phyloP scores from a whole-genome alignment of 2,329 filamentous ascomycete genomes.

The Nannizziopsis arthrosporioides region DNA sequence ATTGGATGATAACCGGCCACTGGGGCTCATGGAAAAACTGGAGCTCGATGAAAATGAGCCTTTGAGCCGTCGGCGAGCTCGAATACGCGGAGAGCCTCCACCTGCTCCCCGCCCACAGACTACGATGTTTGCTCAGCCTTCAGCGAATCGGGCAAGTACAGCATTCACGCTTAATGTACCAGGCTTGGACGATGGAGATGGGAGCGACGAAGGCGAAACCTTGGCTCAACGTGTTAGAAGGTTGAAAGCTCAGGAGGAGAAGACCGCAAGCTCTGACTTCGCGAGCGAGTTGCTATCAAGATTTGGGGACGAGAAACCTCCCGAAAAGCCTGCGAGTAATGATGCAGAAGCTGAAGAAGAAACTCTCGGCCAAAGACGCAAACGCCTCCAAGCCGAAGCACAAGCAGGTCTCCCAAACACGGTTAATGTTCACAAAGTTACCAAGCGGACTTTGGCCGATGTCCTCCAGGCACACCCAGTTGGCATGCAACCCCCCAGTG shows the following conservation, averaged over 20 bases:
- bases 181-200: slow-evolving; percentile 22
- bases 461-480: slow-evolving; percentile 45
- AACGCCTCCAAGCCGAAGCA: slow-evolving; percentile 35
- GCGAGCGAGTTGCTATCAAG: slow-evolving; percentile 1
- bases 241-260: slow-evolving; percentile 26
- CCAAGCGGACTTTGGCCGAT: slow-evolving; percentile 37
- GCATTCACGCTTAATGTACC: slow-evolving; percentile 25
- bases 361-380: slow-evolving; percentile 37
- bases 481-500: slow-evolving; percentile 4
- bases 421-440: slow-evolving; percentile 13
- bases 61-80: slow-evolving; percentile 61
- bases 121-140: background rate
- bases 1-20: slow-evolving; percentile 28
- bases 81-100: slow-evolving; percentile 52
- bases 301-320: slow-evolving; percentile 8
- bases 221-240: slow-evolving; percentile 35
- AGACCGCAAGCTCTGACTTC: slow-evolving; percentile 2
- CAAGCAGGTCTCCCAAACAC: background rate
- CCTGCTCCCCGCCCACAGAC: slow-evolving; percentile 20
- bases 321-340: slow-evolving; percentile 14
- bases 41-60: slow-evolving; percentile 90
- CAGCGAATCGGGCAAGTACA: slow-evolving; percentile 22
- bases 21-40: slow-evolving; percentile 51
- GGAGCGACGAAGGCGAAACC: slow-evolving; percentile 28
- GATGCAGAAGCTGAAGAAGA: slow-evolving; percentile 23